Evolutionary conservation across 257 asterid genomes (phyloP), one percentile per base, ranked within the genome.

Genomic region (Petrea volubilis): DNA sequence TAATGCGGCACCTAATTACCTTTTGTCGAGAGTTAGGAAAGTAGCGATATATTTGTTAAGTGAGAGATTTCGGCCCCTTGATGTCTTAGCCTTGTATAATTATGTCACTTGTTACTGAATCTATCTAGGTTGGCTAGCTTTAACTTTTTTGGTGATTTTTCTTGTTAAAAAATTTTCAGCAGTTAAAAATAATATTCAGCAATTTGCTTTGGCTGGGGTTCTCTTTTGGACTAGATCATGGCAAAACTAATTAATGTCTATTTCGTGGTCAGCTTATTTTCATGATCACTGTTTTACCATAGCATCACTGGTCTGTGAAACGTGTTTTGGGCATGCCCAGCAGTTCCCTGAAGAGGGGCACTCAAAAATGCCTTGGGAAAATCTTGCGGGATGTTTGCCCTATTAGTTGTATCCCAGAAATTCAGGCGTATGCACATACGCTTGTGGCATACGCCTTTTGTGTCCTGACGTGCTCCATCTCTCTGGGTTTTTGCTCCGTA

Each of bases 61-160:
- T 5, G 25, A 41, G 63, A 25, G 71, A 58, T 17, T 58, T 63
- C 33, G 36, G 33, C 27, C 40, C 72, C 72, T 46, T 25, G 53
- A n/a, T 59, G 50, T 29, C 33, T 56, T 60, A 66, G 56, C 59
- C 61, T 67, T 64, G 41, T 71, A 50, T 65, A 23, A 52, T 60
- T 47, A 18, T 24, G 36, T 64, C 34, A 47, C 58, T 38, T 71
- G 59, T 53, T 47, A 4, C 46, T 57, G 71, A 52, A 60, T 56
- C 33, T 72, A 33, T 21, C 51, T 44, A 21, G 13, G 53, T 64
- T 36, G 44, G 40, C 51, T 27, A 66, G 33, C 57, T 60, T 51
- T 53, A 56, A 11, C 20, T 31, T 73, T 56, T 60, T 49, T 27
- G 3, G 40, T 27, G 3, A 0, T 47, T 49, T 58, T 17, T 34